Evolutionary conservation across 306 rosid genomes (phyloP), one percentile per base, ranked within the genome.

Genomic region (Cucurbita maxima): DNA sequence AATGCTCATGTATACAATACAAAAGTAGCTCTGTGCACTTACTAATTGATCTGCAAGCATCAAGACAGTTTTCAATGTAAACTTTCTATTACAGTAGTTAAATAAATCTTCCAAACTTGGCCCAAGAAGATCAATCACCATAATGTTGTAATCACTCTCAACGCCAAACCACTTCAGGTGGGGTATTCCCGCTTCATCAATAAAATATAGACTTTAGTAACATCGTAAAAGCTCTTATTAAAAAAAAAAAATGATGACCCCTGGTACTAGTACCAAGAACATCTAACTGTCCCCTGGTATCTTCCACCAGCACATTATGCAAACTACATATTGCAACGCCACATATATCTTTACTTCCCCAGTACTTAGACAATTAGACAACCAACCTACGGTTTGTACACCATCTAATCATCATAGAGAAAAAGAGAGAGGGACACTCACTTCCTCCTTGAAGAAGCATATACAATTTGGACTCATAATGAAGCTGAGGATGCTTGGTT

Each of bases 401-500:
- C 30, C 25, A 70, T 50, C 69, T 30, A 58, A 71, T 47, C 14
- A 77, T 22, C 40, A 40, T 48, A 60, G n/a, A 59, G 22, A 76
- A 54, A 62, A 8, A 79, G 47, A 72, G 58, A 69, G 48, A 55
- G 59, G 45, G 75, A 74, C 13, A 78, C 89, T 82, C 84, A 94
- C 98, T 95, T 86, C 99, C 99, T 89, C 99, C 99, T 88, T 95
- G 99, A 83, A 95, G 96, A 88, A 95, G 90, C 97, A 91, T 85
- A 71, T 95, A 95, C 87, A 95, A 79, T 80, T 95, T 95, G 72
- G 99, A 95, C 82, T 95, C 99, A 88, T 95, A 95, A 81, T 91
- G 97, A 79, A 95, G 99, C 86, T 95, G 99, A 20, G 99, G 99
- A 81, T 95, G 97, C 83, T 86, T 91, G 83, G 91, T 95, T 90